These are phyloP conservation scores for Cutaneotrichosporon cavernicola DNA, from an alignment of 1,284 basidiomycete genomes.

Conservation along the genomic window DNA sequence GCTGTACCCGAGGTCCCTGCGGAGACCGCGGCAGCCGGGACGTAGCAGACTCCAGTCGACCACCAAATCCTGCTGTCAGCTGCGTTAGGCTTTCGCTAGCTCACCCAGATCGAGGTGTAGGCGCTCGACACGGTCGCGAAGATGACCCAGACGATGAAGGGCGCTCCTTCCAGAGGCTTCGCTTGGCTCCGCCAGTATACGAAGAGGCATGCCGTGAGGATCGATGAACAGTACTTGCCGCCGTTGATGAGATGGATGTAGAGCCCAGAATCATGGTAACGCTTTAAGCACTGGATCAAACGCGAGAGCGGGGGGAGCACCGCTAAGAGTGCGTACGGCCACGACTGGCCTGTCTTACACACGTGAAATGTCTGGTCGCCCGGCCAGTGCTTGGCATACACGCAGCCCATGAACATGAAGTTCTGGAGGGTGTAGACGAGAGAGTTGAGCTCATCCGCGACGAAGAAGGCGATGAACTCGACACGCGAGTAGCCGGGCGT, in stretches of 20 bases:
- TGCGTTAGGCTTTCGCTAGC: neutral
- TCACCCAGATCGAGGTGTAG: conserved; percentile 70
- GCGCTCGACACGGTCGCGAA: conserved; percentile 63
- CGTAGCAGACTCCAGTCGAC: conserved; percentile 64
- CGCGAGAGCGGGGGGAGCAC: conserved; percentile 60
- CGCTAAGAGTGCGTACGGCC: conserved; percentile 58
- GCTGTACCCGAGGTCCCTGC: conserved; percentile 71
- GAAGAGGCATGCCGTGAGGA: conserved; percentile 66
- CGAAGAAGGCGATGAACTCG: conserved; percentile 56
- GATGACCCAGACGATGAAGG: conserved; percentile 66
- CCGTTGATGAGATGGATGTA: conserved; percentile 83
- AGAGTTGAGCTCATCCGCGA: conserved; percentile 75
- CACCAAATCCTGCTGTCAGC: conserved; percentile 54
- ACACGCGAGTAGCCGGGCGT: conserved; percentile 70
- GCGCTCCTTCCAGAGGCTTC: conserved; percentile 51
- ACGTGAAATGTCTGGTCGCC: conserved; percentile 49
- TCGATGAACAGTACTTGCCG: conserved; percentile 69
- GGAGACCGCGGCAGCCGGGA: conserved; percentile 65
- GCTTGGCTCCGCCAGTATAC: conserved; percentile 68
- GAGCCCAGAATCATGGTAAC: conserved; percentile 74
- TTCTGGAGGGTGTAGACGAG: conserved; percentile 71
- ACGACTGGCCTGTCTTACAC: conserved; percentile 66
- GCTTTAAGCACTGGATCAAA: conserved; percentile 79
- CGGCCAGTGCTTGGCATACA: conserved; percentile 46
- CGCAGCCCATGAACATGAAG: conserved; percentile 58